phyloP scores from a whole-genome alignment of 225 moss, liverwort and hornwort genomes.

The Marchantia paleacea region DNA sequence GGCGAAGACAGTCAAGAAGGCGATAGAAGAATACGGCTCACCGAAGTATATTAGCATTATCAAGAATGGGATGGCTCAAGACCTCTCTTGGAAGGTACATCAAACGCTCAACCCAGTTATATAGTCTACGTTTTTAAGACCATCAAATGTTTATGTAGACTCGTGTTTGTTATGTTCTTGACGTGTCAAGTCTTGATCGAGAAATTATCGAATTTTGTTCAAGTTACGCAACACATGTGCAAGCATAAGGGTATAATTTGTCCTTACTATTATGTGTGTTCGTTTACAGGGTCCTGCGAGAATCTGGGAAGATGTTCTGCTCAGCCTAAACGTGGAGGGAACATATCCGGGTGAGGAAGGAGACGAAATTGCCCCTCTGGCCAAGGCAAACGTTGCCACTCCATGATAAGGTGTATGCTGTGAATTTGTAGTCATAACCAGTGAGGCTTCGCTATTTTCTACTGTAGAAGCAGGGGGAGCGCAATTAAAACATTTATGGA shows the following conservation, averaged over 20 bases:
- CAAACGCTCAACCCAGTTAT: neutral
- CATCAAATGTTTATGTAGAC: too few relatives aligned
- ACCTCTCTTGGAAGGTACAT: constrained; percentile 79
- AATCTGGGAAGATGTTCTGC: constrained; percentile 71
- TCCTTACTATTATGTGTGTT: neutral
- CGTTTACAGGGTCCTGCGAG: constrained; percentile 60
- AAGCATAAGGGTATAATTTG: neutral
- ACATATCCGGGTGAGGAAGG: constrained; percentile 66
- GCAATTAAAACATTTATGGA: neutral
- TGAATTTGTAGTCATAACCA: neutral
- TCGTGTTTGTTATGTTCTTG: neutral
- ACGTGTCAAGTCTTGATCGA: too few relatives aligned
- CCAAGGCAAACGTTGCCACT: constrained; percentile 58
- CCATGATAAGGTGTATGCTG: constrained; percentile 39
- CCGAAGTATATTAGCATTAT: constrained; percentile 58
- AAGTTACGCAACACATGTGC: too few relatives aligned
- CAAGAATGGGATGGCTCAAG: constrained; percentile 66
- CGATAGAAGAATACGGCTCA: constrained; percentile 49
- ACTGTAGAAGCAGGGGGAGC: neutral
- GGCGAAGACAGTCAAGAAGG: constrained; percentile 64
- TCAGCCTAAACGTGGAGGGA: constrained; percentile 64
- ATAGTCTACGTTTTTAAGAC: too few relatives aligned
- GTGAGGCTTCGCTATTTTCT: neutral
- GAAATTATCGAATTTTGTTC: too few relatives aligned
- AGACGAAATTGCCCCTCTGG: constrained; percentile 75